Evolutionary conservation across 2,329 filamentous ascomycete genomes (phyloP), one percentile per base, ranked within the genome.

Genomic region (Cytospora piceae): DNA sequence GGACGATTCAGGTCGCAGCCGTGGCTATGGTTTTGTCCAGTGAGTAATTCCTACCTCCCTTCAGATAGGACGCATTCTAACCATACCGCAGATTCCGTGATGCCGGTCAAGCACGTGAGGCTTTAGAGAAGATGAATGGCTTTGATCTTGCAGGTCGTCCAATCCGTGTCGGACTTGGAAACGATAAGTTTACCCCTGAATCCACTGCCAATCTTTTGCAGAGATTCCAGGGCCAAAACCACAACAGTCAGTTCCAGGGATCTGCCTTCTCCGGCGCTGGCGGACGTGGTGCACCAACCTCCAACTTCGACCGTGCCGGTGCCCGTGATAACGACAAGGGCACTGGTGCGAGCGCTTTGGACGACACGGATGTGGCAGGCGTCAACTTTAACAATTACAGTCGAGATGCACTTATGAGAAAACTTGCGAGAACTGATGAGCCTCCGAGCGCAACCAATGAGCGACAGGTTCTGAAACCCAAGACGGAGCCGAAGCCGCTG

Each of bases 341-440:
- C 55, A 91, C 92, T 67, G 93, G 93, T 72, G 94, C 94, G 58
- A 97, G 94, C 81, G 95, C 95, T 73, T 84, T 99, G 61, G 95
- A 99, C 80, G 95, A 99, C 76, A 96, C 94, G 69, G 95, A 99
- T 78, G 95, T 99, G 76, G 93, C 92, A 60, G 95, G 95, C 75
- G 94, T 99, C 79, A 98, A 98, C 81, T 98, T 98, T 90, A 97
- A 93, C 86, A 97, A 97, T 80, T 97, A 96, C 83, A 97, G 93
- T 84, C 92, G 95, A 81, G 93, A 98, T 82, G 92, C 94, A 76
- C 89, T 99, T 80, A 99, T 99, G 95, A 89, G 93, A 79, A 97
- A 98, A 82, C 91, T 99, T 80, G 94, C 95, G 76, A 90, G 95
- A 85, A 94, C 91, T 81, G 94, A 98, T 80, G 93, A 98, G 76